Base-by-base conservation (phyloP, 805 yeast species). In the Limtongia smithiae region DNA sequence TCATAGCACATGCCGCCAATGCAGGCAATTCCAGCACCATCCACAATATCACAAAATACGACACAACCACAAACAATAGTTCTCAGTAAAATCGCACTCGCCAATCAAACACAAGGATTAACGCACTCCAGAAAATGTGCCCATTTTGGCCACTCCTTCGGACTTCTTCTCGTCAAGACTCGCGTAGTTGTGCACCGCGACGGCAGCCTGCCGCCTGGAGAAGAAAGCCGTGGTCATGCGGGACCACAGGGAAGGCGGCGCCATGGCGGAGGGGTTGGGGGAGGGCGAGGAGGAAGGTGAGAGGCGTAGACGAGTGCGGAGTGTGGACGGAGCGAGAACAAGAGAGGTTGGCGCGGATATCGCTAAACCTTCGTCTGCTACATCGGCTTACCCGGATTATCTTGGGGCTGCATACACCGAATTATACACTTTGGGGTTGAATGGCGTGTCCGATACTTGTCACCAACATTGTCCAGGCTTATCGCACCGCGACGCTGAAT, bases 41-140 rank as follows among this genome's bases (percentile, higher is more conserved):
- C n/a, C n/a, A n/a, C n/a, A n/a, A n/a, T n/a, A n/a, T n/a, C n/a
- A n/a, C n/a, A n/a, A n/a, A n/a, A n/a, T n/a, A n/a, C n/a, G n/a
- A n/a, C n/a, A n/a, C n/a, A n/a, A n/a, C n/a, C n/a, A n/a, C n/a
- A n/a, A n/a, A n/a, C n/a, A n/a, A n/a, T n/a, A n/a, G n/a, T n/a
- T n/a, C n/a, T n/a, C n/a, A n/a, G n/a, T n/a, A n/a, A n/a, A n/a
- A n/a, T n/a, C n/a, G n/a, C n/a, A n/a, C n/a, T n/a, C n/a, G n/a
- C n/a, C n/a, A n/a, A n/a, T n/a, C n/a, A n/a, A n/a, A n/a, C n/a
- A n/a, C n/a, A n/a, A n/a, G n/a, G n/a, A n/a, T n/a, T n/a, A n/a
- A n/a, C n/a, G 9, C 35, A 57, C 63, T 14, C 63, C 63, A 17
- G 63, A 48, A 44, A 60, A 60, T 3, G 63, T 60, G 21, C 63